Evolutionary conservation across 2,329 filamentous ascomycete species (phyloP).

Genomic region (Triangularia verruculosa): DNA sequence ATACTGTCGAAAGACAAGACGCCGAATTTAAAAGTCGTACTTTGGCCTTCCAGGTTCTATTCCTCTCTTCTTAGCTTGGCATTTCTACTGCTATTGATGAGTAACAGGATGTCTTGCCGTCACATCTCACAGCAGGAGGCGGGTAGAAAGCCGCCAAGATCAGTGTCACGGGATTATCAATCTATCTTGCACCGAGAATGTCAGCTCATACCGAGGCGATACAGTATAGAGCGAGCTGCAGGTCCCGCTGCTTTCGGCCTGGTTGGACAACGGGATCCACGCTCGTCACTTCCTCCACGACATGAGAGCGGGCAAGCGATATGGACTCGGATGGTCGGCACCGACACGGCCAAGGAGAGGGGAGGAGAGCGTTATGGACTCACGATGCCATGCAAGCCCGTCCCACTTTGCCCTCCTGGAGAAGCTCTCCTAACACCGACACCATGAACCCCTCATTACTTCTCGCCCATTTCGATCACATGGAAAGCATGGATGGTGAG

Average conservation of each 20-base stretch:
- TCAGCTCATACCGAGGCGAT: background rate
- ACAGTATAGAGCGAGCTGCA: background rate
- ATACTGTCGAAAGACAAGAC: too few species aligned
- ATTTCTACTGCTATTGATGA: background rate
- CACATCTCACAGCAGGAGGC: background rate
- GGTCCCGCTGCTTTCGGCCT: background rate
- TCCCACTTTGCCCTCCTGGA: background rate
- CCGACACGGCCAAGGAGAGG: conserved; percentile 2
- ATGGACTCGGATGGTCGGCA: conserved; percentile 4
- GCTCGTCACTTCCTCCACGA: background rate
- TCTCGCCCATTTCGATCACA: background rate
- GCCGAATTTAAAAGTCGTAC: too few species aligned
- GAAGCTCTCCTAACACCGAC: background rate
- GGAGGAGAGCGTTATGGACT: background rate
- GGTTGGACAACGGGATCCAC: background rate
- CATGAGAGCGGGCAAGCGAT: background rate
- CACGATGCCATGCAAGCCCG: background rate
- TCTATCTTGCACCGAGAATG: background rate
- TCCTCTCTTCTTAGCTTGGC: background rate
- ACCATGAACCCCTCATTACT: background rate
- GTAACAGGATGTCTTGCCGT: background rate
- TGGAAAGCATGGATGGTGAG: background rate
- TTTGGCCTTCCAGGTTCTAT: too few species aligned
- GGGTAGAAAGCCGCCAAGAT: background rate
- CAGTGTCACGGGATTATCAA: background rate